Evolutionary conservation across 306 rosid genomes (phyloP).

Genomic region (Quercus ilex): DNA sequence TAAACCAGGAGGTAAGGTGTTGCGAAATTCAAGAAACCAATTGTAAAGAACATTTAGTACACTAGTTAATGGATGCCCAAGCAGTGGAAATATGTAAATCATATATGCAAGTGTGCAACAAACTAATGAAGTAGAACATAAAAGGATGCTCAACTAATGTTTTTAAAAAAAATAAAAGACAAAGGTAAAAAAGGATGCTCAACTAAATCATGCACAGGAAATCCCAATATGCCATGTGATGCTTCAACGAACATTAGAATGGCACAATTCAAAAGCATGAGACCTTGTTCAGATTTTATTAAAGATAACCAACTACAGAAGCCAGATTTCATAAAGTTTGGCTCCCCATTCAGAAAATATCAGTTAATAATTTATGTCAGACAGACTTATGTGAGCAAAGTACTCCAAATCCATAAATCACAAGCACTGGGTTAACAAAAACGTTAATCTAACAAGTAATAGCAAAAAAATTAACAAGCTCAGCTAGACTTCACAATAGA

Average conservation of each 20-base stretch:
- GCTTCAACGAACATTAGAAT: neutral
- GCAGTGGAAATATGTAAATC: neutral
- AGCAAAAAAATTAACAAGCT: no score
- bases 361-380: neutral
- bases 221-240: no score
- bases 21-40: neutral
- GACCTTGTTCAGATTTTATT: neutral
- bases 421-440: no score
- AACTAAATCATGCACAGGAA: neutral
- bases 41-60: neutral
- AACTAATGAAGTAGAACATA: neutral
- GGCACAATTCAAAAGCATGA: neutral
- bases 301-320: neutral
- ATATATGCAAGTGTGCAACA: neutral
- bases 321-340: neutral
- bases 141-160: neutral
- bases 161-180: no score
- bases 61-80: neutral
- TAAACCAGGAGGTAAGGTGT: neutral
- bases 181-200: neutral
- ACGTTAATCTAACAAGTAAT: no score
- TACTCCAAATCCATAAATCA: no score
- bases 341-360: neutral
- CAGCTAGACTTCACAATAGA: no score
- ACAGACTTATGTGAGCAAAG: neutral